Base-by-base conservation (phyloP, 169 alveolate species). In the Cryptosporidium sp. region DNA sequence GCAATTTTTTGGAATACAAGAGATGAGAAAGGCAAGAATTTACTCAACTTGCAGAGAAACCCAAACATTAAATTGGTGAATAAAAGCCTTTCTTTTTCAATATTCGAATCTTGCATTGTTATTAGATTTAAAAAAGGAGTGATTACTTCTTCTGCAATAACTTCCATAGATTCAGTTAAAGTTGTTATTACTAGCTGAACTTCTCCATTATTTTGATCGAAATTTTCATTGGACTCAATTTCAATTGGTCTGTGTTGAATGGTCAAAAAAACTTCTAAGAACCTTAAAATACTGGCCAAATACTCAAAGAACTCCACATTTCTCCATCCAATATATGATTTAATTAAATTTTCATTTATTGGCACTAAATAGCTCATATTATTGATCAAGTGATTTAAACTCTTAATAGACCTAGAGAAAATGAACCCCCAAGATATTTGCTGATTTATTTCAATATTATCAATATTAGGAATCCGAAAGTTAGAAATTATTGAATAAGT, bases 171-270 rank as follows among this genome's bases (percentile, higher is more conserved):
- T 29, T 51, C 70, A 14, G 2, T 37, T 3, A 73, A 73, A 60
- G 86, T 56, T 10, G 86, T 52, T 8, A 44, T 33, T 23, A 73
- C 72, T 12, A 73, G 53, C 37, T 73, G 70, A 29, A 37, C 3
- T 56, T 56, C 86, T 37, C 52, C 60, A n/a, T 12, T 31, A n/a
- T 0, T 26, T 23, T 70, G 45, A 21, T 70, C 65, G 0, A 26
- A 3, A 12, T 70, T 29, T 26, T 23, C 10, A 31, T 21, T 14
- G 3, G 26, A 18, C 29, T n/a, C 29, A 18, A 1, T 23, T 21
- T 70, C 29, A 52, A 73, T 73, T n/a, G 86, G 86, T 56, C 35
- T 53, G 33, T 31, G 56, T 8, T 73, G 86, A 60, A 73, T 33
- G n/a, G 61, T 37, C 29, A 73, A 37, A n/a, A 29, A 60, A 14